Evolutionary conservation across 495 filamentous ascomycete species (phyloP).

Genomic region (Penicillium paxilli): DNA sequence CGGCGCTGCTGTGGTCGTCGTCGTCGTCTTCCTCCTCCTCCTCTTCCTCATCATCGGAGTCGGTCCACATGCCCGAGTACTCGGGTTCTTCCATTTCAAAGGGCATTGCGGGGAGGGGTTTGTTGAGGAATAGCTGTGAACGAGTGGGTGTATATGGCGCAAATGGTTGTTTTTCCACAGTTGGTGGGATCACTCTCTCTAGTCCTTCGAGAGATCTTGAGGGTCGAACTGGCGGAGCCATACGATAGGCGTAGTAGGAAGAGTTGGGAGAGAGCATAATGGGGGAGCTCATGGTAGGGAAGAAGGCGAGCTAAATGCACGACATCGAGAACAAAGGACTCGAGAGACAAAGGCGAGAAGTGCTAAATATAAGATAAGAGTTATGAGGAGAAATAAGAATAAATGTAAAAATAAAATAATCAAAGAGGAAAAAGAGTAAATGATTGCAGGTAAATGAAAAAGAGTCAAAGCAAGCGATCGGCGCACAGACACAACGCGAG

Average conservation of each 20-base stretch:
- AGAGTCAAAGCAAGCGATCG: neutral
- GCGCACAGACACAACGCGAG: conserved; percentile 20
- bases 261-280: conserved; percentile 27
- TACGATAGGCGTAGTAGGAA: conserved; percentile 13
- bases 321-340: conserved; percentile 1
- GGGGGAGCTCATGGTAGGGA: neutral
- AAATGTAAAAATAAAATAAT: too few species aligned
- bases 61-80: conserved; percentile 29
- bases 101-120: conserved; percentile 37
- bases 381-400: too few species aligned
- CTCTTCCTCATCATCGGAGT: conserved; percentile 28
- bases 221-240: conserved; percentile 38
- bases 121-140: conserved; percentile 34
- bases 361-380: neutral
- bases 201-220: conserved; percentile 46
- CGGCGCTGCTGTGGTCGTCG: conserved; percentile 27
- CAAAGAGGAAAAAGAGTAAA: neutral
- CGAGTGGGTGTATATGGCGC: conserved; percentile 13
- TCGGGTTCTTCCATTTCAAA: conserved; percentile 2
- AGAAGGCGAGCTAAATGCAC: neutral
- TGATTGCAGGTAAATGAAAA: conserved; percentile 3
- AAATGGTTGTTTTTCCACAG: neutral
- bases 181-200: conserved; percentile 40
- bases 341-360: conserved; percentile 5
- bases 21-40: too few species aligned